Evolutionary conservation across 345 rosid species (phyloP), one percentile per base, ranked within the genome.

Genomic region (Syzygium jambos): DNA sequence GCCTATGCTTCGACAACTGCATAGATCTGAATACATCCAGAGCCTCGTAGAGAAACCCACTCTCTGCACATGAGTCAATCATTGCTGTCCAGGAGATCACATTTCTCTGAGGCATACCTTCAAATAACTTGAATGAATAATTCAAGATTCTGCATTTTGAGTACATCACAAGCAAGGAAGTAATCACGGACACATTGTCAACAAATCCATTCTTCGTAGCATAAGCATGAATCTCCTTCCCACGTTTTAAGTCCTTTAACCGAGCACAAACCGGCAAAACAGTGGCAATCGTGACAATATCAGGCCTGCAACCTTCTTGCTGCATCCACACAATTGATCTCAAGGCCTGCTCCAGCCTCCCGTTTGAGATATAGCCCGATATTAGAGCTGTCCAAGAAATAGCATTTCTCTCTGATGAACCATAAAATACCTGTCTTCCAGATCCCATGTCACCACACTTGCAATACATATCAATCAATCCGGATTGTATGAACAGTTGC

Each of bases 241-340:
- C 98, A 27, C 92, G 95, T 73, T 91, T 93, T 92, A 94, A 85
- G 86, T 92, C 95, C 92, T 90, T 92, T 89, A 95, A 86, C 92
- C 93, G 89, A 55, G 90, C 88, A 88, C 99, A 97, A 89, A 97
- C 97, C 1, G 98, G 98, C 84, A 97, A 87, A 89, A 93, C 92
- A 2, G 98, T 96, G 11, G 97, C 98, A 89, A 94, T 89, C 0
- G 98, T 93, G 68, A 96, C 97, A 21, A 94, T 92, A 43, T 97
- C 98, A 22, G 99, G 98, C 91, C 43, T 91, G 83, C 90, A 93
- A 7, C 98, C 96, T 91, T 97, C 99, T 87, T 96, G 98, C 91
- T 96, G 98, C 99, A 97, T 97, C 99, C 99, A 97, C 23, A 93
- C 93, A 87, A 95, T 88, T 7, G 97, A 96, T 91, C 97, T 95